A percentile compares a stretch with the other conserved stretches of the same genome.
These are phyloP conservation scores for Diaporthe sp. DNA, from an alignment of 2,329 filamentous ascomycete genomes.

Conservation along the genomic window DNA sequence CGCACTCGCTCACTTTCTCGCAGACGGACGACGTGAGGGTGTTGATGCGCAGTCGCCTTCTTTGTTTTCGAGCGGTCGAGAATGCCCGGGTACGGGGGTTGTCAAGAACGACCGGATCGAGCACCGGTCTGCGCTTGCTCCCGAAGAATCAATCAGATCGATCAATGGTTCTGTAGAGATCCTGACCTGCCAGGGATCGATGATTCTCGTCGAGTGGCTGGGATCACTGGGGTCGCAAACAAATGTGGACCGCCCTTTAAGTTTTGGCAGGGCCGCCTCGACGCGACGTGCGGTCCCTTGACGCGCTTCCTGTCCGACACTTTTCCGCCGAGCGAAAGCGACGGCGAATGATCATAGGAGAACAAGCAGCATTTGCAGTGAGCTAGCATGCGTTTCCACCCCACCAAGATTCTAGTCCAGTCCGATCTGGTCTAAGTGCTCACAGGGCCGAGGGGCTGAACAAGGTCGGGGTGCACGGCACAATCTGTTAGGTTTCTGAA, in stretches of 20 bases:
- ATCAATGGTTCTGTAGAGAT: conserved; percentile 24
- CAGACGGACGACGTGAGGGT: not conserved
- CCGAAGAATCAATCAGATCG: not conserved
- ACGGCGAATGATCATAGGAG: conserved; percentile 4
- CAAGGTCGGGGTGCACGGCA: not conserved
- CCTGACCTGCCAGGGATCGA: conserved; percentile 26
- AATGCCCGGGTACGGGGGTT: conserved; percentile 3
- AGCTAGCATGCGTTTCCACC: conserved; percentile 3
- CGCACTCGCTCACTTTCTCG: not conserved
- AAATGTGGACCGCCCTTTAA: conserved; percentile 24
- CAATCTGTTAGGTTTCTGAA: not conserved
- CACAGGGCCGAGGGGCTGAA: not conserved
- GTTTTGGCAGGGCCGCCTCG: conserved; percentile 22
- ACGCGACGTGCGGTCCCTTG: conserved; percentile 24
- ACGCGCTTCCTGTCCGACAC: conserved; percentile 25
- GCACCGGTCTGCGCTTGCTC: conserved; percentile 20
- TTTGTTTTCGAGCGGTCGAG: conserved; percentile 26
- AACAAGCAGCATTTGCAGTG: conserved; percentile 9
- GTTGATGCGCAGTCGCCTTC: conserved; percentile 9
- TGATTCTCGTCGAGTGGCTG: conserved; percentile 24
- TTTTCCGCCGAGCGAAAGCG: conserved; percentile 20
- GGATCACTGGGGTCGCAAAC: conserved; percentile 24
- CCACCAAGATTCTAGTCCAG: conserved; percentile 20
- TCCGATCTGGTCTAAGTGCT: conserved; percentile 11
- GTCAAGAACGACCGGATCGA: conserved; percentile 25